phyloP scores from a whole-genome alignment of 768 basidiomycete species.

The Russula virescens region DNA sequence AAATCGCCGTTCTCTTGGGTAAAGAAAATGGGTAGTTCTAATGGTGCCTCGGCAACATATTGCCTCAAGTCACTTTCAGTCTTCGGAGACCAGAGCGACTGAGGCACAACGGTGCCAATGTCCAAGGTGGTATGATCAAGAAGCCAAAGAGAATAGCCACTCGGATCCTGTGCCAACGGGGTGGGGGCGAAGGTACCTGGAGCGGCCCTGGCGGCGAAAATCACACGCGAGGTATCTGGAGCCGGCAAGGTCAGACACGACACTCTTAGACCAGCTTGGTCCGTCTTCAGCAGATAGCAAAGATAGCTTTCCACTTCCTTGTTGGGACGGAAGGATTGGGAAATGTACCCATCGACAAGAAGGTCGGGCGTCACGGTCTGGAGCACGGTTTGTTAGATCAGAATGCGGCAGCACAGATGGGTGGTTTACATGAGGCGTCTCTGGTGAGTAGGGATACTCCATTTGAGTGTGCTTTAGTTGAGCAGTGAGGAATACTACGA shows the following conservation, averaged over 20 bases:
- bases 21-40: constrained; percentile 21
- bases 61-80: neutral
- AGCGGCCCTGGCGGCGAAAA: neutral
- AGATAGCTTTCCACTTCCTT: constrained; percentile 3
- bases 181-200: neutral
- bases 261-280: neutral
- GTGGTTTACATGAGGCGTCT: neutral
- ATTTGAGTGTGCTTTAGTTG: neutral
- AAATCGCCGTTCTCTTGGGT: constrained; percentile 3
- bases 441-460: too few relatives aligned
- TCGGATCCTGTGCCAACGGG: neutral
- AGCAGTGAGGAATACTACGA: neutral
- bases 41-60: constrained; percentile 8
- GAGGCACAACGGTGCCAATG: constrained; percentile 16
- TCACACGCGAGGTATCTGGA: neutral
- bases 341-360: too few relatives aligned
- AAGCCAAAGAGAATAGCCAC: neutral
- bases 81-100: constrained; percentile 10
- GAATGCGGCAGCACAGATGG: neutral
- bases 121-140: neutral
- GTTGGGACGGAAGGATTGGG: constrained; percentile 2
- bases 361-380: neutral
- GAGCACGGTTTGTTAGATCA: neutral
- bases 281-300: constrained; percentile 12
- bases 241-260: neutral